A percentile compares a stretch with the other conserved stretches of the same genome.
Conservation (phyloP, 2,329 filamentous ascomycete species). For the Xylariaceae sp. region DNA sequence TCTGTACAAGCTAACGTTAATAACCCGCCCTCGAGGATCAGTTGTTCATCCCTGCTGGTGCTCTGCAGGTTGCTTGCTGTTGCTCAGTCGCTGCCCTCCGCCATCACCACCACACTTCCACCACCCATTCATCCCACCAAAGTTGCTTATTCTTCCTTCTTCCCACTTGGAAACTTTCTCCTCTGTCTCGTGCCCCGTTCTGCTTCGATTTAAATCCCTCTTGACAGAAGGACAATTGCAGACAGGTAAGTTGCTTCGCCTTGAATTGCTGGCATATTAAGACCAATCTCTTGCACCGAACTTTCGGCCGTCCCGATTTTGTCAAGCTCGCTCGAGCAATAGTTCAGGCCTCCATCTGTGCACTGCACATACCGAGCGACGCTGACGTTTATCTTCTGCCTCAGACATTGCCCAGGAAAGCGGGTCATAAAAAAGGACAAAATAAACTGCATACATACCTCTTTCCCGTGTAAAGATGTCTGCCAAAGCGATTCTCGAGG, state of each 20-base stretch:
- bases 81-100: slow-evolving; percentile 7
- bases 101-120: slow-evolving; percentile 5
- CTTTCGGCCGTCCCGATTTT: slow-evolving; percentile 1
- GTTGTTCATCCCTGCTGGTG: slow-evolving; percentile 11
- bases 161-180: slow-evolving; percentile 13
- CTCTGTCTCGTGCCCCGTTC: slow-evolving; percentile 20
- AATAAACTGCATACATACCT: slow-evolving; percentile 26
- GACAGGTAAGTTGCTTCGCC: slow-evolving; percentile 9
- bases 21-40: slow-evolving; percentile 1
- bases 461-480: slow-evolving; percentile 57
- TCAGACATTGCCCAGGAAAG: slow-evolving; percentile 16
- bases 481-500: slow-evolving; percentile 96
- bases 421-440: slow-evolving; percentile 11
- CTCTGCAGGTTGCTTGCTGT: slow-evolving; percentile 7
- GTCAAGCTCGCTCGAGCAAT: slow-evolving; percentile 1
- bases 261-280: neutral
- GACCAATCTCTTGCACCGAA: neutral
- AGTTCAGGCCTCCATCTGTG: neutral
- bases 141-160: slow-evolving; percentile 12
- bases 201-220: slow-evolving; percentile 14
- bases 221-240: slow-evolving; percentile 21
- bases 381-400: slow-evolving; percentile 18
- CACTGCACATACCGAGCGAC: slow-evolving; percentile 4
- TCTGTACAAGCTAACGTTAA: neutral
- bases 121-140: slow-evolving; percentile 11